Evolutionary conservation across 257 asterid genomes (phyloP).

Genomic region (Cordia subcordata): DNA sequence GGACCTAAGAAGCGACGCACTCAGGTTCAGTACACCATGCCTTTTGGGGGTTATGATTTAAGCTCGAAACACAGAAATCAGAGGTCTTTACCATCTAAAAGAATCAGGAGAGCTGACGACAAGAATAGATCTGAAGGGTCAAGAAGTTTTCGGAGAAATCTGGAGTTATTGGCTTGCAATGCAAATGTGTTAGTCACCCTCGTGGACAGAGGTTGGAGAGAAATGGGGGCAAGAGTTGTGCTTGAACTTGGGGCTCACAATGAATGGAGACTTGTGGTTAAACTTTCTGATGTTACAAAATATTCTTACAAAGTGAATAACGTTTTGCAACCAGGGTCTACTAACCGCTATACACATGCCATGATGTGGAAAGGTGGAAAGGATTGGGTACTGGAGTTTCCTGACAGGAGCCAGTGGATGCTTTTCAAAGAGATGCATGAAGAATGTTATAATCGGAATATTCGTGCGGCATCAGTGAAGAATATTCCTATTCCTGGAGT

Average conservation of each 20-base stretch:
- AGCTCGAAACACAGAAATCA: conserved; percentile 42
- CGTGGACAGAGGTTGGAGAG: conserved; percentile 94
- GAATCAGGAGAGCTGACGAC: conserved; percentile 87
- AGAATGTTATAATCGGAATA: conserved; percentile 85
- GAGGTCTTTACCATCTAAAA: conserved; percentile 64
- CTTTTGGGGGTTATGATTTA: conserved; percentile 54
- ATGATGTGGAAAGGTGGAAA: conserved; percentile 99
- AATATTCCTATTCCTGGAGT: conserved; percentile 95
- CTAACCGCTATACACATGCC: conserved; percentile 91
- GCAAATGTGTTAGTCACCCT: conserved; percentile 74
- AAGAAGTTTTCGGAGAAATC: conserved; percentile 48
- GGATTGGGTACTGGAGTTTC: conserved; percentile 94
- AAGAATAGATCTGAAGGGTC: conserved; percentile 57
- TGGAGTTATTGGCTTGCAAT: conserved; percentile 52
- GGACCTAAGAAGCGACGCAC: conserved; percentile 97
- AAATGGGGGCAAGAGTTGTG: conserved; percentile 62
- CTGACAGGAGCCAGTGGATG: conserved; percentile 88
- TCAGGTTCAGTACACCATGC: conserved; percentile 80
- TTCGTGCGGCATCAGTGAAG: conserved; percentile 93
- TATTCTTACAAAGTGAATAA: conserved; percentile 70
- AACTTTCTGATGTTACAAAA: conserved; percentile 67
- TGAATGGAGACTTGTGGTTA: conserved; percentile 84
- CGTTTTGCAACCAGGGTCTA: conserved; percentile 64
- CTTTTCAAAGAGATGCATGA: conserved; percentile 94
- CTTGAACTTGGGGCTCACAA: conserved; percentile 74